Evolutionary conservation across 2,329 filamentous ascomycete genomes (phyloP).

Genomic region (Hypocrella siamensis): DNA sequence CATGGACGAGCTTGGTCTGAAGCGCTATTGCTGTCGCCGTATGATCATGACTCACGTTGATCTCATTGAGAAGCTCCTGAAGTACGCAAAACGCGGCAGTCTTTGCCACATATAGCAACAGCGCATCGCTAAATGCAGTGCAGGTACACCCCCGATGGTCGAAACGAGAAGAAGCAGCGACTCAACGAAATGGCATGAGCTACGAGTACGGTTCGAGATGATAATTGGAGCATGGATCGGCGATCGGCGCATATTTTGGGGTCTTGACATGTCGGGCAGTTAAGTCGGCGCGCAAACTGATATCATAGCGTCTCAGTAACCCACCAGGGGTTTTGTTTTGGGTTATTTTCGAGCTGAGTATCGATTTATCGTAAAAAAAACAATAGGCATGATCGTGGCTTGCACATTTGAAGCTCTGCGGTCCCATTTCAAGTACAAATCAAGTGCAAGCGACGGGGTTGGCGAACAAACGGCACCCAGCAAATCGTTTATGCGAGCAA

Average conservation of each 20-base stretch:
- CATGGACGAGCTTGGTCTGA: constrained; percentile 86
- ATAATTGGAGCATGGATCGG: constrained; percentile 14
- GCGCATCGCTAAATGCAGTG: constrained; percentile 1
- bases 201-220: constrained; percentile 2
- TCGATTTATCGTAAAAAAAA: no score
- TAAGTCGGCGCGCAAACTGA: constrained; percentile 12
- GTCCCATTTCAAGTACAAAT: no score
- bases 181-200: constrained; percentile 19
- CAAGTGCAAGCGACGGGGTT: no score
- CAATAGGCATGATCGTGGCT: no score
- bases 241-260: constrained; percentile 14
- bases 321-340: background rate
- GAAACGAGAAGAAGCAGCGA: constrained; percentile 43
- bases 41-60: constrained; percentile 99
- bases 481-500: no score
- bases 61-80: constrained; percentile 92
- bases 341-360: no score
- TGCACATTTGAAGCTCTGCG: no score
- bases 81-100: constrained; percentile 38
- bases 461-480: no score
- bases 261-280: no score
- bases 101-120: background rate
- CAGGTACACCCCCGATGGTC: constrained; percentile 47
- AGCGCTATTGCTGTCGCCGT: constrained; percentile 93
- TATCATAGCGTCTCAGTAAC: background rate